Percentiles rank a stretch among this genome's conserved stretches.
Evolutionary conservation across 768 basidiomycete genomes (phyloP).

Genomic region (Calvatia gigantea): DNA sequence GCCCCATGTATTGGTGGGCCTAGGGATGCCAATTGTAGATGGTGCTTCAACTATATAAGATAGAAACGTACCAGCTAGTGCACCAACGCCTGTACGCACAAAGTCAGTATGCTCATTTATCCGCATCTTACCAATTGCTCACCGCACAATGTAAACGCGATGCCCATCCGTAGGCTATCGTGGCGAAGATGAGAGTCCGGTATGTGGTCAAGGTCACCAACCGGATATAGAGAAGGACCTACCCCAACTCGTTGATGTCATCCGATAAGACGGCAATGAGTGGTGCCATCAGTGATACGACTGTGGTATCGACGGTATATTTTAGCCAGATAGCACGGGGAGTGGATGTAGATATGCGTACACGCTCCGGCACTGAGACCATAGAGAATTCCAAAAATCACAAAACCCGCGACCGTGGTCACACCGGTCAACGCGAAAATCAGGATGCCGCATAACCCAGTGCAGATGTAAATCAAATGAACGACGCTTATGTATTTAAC

Average conservation of each 20-base stretch:
- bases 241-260: constrained; percentile 13
- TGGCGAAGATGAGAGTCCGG: background rate
- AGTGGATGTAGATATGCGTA: constrained; percentile 4
- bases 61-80: constrained; percentile 13
- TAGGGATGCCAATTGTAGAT: constrained; percentile 3
- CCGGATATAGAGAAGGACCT: background rate
- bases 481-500: constrained; percentile 14
- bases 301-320: constrained; percentile 4
- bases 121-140: background rate
- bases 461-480: constrained; percentile 15
- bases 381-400: constrained; percentile 34
- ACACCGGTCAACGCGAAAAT: constrained; percentile 34
- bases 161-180: constrained; percentile 15
- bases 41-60: background rate
- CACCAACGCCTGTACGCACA: constrained; percentile 10
- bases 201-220: background rate
- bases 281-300: constrained; percentile 13
- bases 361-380: constrained; percentile 30
- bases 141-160: constrained; percentile 17
- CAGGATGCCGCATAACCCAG: constrained; percentile 16
- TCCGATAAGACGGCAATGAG: constrained; percentile 8
- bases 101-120: background rate
- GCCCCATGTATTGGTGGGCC: constrained; percentile 17
- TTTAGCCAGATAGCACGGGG: background rate
- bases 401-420: constrained; percentile 25